Evolutionary conservation across 2,329 filamentous ascomycete genomes (phyloP), one percentile per base, ranked within the genome.

Genomic region (Neophaeococcomyces mojaviensis): DNA sequence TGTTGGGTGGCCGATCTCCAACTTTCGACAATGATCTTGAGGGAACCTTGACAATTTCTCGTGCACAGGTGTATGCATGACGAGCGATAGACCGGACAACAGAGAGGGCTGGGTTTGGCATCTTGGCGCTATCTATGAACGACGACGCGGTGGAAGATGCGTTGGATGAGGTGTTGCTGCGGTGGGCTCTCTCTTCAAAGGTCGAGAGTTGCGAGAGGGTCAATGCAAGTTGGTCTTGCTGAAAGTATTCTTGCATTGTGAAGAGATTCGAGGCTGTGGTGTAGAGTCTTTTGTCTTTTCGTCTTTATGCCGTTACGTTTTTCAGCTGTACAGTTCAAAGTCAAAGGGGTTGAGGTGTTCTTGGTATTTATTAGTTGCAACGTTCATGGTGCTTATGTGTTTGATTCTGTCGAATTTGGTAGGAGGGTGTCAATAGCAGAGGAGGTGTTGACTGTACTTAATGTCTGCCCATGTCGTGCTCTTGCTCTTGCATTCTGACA

Each of bases 1-100:
- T 44, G 41, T 44, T 22, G 31, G 41, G 41, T 24, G 18, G 37
- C 20, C 37, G 37, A 15, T 15, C 7, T 6, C 26, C 37, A 39
- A 39, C 26, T 10, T 13, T 24, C 6, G 20, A 13, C 37, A 24
- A 5, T n/a, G 37, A 39, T 18, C 16, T 39, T 6, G 37, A 3
- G 7, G 37, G 37, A n/a, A 26, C 20, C 15, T 24, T 20, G 16
- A 39, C 22, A 28, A 26, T 26, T 4, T 26, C 13, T 39, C 37
- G 37, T n/a, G 37, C 20, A 13, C 22, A 8, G 3, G 19, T 24
- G 12, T n/a, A 20, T 6, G 37, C 37, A 20, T 39, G 37, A 13
- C 37, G 37, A 28, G 37, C 37, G 15, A 39, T 39, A 24, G 37
- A 39, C 13, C 20, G 18, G 22, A 39, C 15, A 28, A 39, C 37